phyloP scores from a whole-genome alignment of 2,329 filamentous ascomycete genomes.

The Neofusicoccum ribis region DNA sequence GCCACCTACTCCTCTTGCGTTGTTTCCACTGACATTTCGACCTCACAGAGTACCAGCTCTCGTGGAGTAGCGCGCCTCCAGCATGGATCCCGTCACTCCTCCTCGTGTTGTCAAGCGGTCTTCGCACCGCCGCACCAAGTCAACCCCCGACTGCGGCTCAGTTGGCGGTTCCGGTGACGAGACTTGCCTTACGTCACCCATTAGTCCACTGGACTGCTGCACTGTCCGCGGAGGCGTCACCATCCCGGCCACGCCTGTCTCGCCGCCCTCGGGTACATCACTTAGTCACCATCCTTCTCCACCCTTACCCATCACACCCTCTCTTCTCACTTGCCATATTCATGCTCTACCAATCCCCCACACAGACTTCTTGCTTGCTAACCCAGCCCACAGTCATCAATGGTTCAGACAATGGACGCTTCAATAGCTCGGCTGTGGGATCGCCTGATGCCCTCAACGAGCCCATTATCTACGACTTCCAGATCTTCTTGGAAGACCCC shows the following conservation, averaged over 20 bases:
- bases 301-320: background rate
- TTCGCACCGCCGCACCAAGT: background rate
- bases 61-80: background rate
- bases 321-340: background rate
- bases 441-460: background rate
- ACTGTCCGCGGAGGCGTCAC: background rate
- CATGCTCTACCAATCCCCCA: background rate
- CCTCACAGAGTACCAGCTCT: background rate
- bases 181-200: background rate
- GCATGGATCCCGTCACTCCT: background rate
- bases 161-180: background rate
- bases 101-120: background rate
- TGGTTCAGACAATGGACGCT: background rate
- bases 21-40: background rate
- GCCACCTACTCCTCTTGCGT: background rate
- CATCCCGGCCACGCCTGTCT: background rate
- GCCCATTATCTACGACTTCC: background rate
- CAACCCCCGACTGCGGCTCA: background rate
- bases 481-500: background rate
- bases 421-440: background rate
- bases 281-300: background rate
- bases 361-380: no score
- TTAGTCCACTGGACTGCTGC: background rate
- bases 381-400: background rate
- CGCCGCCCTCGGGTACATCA: background rate